Evolutionary conservation across 257 asterid genomes (phyloP).

Genomic region (Solanum sejunctum): DNA sequence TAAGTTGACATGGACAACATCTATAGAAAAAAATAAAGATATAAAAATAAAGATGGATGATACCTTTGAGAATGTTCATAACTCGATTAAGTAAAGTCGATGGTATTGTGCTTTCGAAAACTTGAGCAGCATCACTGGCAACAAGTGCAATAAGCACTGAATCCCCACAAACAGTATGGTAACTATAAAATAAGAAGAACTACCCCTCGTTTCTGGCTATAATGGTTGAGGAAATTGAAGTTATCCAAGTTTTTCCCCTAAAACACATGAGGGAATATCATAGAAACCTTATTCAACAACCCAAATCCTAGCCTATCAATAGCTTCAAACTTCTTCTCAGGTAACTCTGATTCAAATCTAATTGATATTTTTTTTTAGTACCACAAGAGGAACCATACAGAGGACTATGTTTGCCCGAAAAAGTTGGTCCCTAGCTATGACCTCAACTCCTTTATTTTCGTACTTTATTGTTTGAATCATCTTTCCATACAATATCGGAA

Average conservation of each 20-base stretch:
- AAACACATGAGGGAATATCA: slow-evolving; percentile 51
- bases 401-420: slow-evolving; percentile 66
- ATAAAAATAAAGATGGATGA: neutral
- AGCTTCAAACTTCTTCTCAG: slow-evolving; percentile 50
- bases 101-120: slow-evolving; percentile 47
- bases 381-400: slow-evolving; percentile 75
- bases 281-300: slow-evolving; percentile 69
- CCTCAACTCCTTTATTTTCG: slow-evolving; percentile 44
- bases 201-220: slow-evolving; percentile 49
- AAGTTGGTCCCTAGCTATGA: slow-evolving; percentile 42
- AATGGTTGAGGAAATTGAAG: slow-evolving; percentile 51
- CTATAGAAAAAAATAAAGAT: neutral
- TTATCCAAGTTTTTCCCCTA: slow-evolving; percentile 83
- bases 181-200: slow-evolving; percentile 66
- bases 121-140: slow-evolving; percentile 72
- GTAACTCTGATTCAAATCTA: slow-evolving; percentile 61
- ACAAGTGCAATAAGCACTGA: slow-evolving; percentile 69
- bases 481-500: slow-evolving; percentile 49
- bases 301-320: slow-evolving; percentile 76
- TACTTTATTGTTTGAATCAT: slow-evolving; percentile 51
- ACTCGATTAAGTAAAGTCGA: slow-evolving; percentile 46
- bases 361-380: slow-evolving; percentile 43
- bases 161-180: slow-evolving; percentile 78
- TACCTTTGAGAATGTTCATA: slow-evolving; percentile 58
- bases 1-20: neutral